Base-by-base conservation (phyloP, 306 rosid genomes). In the Arachis stenosperma region DNA sequence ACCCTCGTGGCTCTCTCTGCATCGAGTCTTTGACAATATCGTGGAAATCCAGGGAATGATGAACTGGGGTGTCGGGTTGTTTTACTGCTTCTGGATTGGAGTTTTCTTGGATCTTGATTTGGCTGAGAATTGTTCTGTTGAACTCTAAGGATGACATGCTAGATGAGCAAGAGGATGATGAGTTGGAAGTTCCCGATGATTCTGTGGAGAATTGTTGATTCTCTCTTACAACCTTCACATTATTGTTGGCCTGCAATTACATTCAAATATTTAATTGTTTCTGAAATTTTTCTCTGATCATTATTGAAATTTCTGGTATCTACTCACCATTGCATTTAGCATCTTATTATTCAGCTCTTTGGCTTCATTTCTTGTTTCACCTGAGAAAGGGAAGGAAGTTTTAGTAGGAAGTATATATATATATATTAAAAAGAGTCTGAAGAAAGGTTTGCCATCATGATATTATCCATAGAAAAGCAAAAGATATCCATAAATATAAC, bases 111-210 rank as follows among this genome's bases (percentile, higher is more conserved):
- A 39, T 69, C 74, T 69, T 71, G 47, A 75, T 67, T 69, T 60
- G 95, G 81, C 36, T 70, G 43, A 74, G 91, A 72, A 89, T 74
- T 67, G 89, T 61, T 80, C 83, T 83, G 81, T 61, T 85, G 14
- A 78, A 83, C 52, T 94, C 99, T 3, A 87, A 71, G 3, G 97
- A 88, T 65, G 99, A 90, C 89, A 91, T 86, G 86, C 92, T 88
- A 0, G 98, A 88, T 46, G 97, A 91, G 76, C 91, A 84, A 29
- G 97, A 81, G 6, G 98, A 89, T 30, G 98, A 86, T 8, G 90
- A 79, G 77, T 82, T 50, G 6, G 97, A 88, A 61, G 81, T 82
- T 57, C 81, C 88, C 10, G 97, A 84, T 68, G 96, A 91, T 85
- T 90, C 96, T 46, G 86, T 82, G 44, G 93, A 87, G 84, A 53